Conservation (phyloP, 2,329 filamentous ascomycete species). For the Alternaria arbusti region DNA sequence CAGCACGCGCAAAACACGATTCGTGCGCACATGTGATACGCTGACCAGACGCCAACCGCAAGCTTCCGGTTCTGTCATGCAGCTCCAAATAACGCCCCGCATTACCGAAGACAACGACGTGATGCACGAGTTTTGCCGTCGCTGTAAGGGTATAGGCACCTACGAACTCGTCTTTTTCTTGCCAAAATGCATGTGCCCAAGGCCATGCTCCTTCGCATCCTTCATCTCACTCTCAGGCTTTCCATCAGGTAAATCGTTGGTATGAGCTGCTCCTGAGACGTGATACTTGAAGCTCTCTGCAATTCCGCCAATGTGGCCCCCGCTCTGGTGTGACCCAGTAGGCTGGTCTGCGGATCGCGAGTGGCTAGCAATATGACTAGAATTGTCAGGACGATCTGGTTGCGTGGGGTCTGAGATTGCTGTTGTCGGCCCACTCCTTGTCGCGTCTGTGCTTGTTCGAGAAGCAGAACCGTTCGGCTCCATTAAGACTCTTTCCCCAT, state of each 20-base stretch:
- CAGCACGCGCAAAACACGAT: constrained; percentile 26
- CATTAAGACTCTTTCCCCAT: constrained; percentile 41
- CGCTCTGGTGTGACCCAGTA: constrained; percentile 26
- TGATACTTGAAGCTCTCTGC: constrained; percentile 40
- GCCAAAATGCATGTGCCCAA: constrained; percentile 39
- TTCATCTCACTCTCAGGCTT: constrained; percentile 49
- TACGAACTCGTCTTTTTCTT: constrained; percentile 30
- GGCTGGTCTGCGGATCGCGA: constrained; percentile 7
- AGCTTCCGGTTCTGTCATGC: constrained; percentile 9
- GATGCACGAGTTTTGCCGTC: neutral
- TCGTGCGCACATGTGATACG: constrained; percentile 35
- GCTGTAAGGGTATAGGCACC: neutral
- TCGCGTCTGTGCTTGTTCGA: constrained; percentile 17
- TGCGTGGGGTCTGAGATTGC: constrained; percentile 16
- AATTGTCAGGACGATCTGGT: constrained; percentile 24
- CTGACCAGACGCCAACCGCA: constrained; percentile 16
- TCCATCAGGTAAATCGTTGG: constrained; percentile 52
- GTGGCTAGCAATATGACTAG: constrained; percentile 5
- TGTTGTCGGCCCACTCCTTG: constrained; percentile 21
- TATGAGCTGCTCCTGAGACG: constrained; percentile 41
- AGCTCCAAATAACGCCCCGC: constrained; percentile 12
- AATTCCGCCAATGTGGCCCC: constrained; percentile 24
- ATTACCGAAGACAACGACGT: neutral
- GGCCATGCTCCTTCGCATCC: constrained; percentile 40
- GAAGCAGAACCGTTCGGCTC: constrained; percentile 31